Evolutionary conservation across 176 grass and related monocot species (phyloP).

Genomic region (Microstegium vimineum): DNA sequence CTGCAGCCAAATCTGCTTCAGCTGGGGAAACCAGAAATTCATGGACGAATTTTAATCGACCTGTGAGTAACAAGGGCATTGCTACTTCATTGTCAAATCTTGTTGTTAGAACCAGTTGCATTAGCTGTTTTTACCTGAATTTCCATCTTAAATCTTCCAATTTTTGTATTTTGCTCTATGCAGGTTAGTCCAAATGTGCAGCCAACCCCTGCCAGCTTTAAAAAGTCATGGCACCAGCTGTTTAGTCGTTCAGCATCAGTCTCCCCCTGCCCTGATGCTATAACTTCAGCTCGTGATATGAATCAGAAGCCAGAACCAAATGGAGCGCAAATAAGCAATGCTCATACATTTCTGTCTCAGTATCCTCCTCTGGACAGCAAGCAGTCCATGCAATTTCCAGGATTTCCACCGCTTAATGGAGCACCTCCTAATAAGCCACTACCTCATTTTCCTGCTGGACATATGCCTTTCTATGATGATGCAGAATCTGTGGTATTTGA

Average conservation of each 20-base stretch:
- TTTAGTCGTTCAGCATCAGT: slow-evolving; percentile 63
- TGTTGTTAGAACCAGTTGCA: neutral
- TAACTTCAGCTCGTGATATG: slow-evolving; percentile 20
- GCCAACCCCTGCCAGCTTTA: slow-evolving; percentile 35
- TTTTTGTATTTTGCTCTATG: slow-evolving; percentile 23
- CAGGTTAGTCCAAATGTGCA: slow-evolving; percentile 68
- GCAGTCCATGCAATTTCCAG: slow-evolving; percentile 37
- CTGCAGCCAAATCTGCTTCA: slow-evolving; percentile 31
- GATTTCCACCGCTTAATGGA: slow-evolving; percentile 34
- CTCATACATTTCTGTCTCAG: slow-evolving; percentile 35
- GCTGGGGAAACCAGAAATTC: slow-evolving; percentile 51
- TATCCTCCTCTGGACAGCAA: slow-evolving; percentile 51
- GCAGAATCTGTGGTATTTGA: slow-evolving; percentile 32
- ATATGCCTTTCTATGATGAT: slow-evolving; percentile 39
- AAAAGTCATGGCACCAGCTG: slow-evolving; percentile 85
- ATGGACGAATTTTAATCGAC: slow-evolving; percentile 41
- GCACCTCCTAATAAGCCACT: slow-evolving; percentile 2
- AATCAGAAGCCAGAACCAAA: slow-evolving; percentile 36
- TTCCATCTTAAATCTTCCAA: slow-evolving; percentile 9
- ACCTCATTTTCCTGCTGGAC: slow-evolving; percentile 48
- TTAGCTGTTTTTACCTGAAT: slow-evolving; percentile 6
- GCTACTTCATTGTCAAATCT: neutral
- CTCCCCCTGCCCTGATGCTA: slow-evolving; percentile 53
- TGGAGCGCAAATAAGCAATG: slow-evolving; percentile 37
- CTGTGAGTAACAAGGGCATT: slow-evolving; percentile 53